Percentiles rank a stretch among this genome's conserved stretches.
Evolutionary conservation across 2,329 filamentous ascomycete genomes (phyloP).

Genomic region (Colletotrichum caudatum): DNA sequence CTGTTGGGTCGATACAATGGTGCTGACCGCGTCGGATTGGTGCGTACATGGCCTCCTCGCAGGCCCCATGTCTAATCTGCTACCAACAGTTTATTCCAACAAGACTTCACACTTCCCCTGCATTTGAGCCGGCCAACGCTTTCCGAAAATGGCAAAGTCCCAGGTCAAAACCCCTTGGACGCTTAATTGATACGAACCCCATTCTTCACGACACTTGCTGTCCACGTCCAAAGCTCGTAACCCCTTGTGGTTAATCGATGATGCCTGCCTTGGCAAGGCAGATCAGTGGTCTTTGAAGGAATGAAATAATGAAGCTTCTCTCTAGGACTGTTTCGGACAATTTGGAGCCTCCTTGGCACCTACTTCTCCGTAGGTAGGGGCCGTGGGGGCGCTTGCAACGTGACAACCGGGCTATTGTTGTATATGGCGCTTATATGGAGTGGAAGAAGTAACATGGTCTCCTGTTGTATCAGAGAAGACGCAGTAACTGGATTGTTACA

Average conservation of each 20-base stretch:
- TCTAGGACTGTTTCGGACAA: neutral
- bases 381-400: neutral
- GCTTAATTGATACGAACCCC: neutral
- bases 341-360: neutral
- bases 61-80: conserved; percentile 8
- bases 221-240: neutral
- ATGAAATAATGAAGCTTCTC: neutral
- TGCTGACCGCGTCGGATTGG: neutral
- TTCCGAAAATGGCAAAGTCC: neutral
- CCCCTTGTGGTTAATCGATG: neutral
- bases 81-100: conserved; percentile 3
- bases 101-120: conserved; percentile 8
- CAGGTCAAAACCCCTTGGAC: neutral
- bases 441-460: neutral
- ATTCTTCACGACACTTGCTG: neutral
- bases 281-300: neutral
- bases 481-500: neutral
- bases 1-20: neutral
- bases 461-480: neutral
- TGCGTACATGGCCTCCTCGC: neutral
- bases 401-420: neutral
- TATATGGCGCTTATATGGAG: neutral
- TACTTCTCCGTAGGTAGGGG: neutral
- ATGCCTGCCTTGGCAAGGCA: neutral
- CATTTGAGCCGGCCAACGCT: neutral